Conservation (phyloP, 1,139 yeast genomes). For the Hemisphaericaspora subhashii region DNA sequence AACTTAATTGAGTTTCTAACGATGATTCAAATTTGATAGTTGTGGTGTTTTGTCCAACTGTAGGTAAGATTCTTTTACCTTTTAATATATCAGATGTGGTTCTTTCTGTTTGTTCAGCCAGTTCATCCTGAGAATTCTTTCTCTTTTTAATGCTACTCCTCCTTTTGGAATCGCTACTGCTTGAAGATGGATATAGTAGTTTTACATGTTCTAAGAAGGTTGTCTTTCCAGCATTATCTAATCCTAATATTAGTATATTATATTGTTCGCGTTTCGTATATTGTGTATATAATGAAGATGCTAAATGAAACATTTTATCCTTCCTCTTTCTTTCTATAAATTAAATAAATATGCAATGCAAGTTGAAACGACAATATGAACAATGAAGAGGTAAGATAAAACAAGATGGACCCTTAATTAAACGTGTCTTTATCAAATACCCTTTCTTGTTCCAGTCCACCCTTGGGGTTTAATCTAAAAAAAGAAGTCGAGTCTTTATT, state of each 20-base stretch:
- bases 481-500: too few species aligned
- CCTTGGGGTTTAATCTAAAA: too few species aligned
- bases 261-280: conserved; percentile 51
- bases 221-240: conserved; percentile 96
- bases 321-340: too few species aligned
- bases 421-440: too few species aligned
- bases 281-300: conserved; percentile 47
- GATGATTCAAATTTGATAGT: conserved; percentile 39
- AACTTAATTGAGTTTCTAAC: conserved; percentile 19
- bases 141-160: too few species aligned
- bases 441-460: too few species aligned
- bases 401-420: too few species aligned
- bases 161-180: conserved; percentile 21
- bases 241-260: conserved; percentile 74
- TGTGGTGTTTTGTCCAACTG: conserved; percentile 64
- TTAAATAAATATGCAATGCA: too few species aligned
- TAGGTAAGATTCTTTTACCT: conserved; percentile 45
- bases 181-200: conserved; percentile 34
- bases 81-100: conserved; percentile 30
- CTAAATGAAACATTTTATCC: conserved; percentile 50
- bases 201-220: conserved; percentile 48
- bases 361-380: too few species aligned
- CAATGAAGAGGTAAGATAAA: too few species aligned
- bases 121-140: conserved; percentile 8
- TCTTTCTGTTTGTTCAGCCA: conserved; percentile 4